These are phyloP conservation scores for Lachnellula suecica DNA, from an alignment of 2,329 filamentous ascomycete genomes.

Conservation along the genomic window DNA sequence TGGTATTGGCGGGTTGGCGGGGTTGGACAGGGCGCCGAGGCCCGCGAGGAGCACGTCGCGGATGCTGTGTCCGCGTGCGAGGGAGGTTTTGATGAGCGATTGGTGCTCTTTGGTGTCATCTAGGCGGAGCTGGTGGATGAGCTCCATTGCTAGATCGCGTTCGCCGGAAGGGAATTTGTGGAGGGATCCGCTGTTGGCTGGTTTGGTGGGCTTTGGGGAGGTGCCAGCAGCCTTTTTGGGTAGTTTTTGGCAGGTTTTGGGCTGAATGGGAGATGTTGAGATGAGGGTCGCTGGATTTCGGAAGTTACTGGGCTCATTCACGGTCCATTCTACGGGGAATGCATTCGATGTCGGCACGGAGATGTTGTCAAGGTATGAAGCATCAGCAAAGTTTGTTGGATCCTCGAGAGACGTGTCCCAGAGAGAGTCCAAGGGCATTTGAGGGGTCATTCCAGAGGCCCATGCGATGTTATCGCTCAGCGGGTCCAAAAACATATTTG, in stretches of 20 bases:
- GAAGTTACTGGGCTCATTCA: neutral
- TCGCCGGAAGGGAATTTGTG: neutral
- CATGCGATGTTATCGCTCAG: neutral
- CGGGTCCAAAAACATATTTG: neutral
- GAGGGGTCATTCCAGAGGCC: neutral
- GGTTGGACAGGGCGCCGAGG: slow-evolving; percentile 2
- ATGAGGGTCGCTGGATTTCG: too few species aligned
- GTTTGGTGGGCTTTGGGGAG: neutral
- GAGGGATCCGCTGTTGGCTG: neutral
- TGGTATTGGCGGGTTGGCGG: neutral
- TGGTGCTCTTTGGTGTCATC: slow-evolving; percentile 8
- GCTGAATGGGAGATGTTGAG: too few species aligned
- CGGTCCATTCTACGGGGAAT: neutral
- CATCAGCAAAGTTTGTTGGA: neutral
- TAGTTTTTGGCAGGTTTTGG: too few species aligned
- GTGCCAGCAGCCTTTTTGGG: neutral
- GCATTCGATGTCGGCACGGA: neutral
- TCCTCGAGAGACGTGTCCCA: neutral
- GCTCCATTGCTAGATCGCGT: neutral
- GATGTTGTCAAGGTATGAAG: neutral
- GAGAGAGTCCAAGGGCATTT: neutral
- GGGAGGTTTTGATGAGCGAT: slow-evolving; percentile 6
- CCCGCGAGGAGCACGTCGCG: slow-evolving; percentile 10
- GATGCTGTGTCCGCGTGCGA: slow-evolving; percentile 8
- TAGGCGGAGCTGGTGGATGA: slow-evolving; percentile 8